These are phyloP conservation scores for Castanea mollissima DNA, from an alignment of 306 rosid species.

Conservation along the genomic window DNA sequence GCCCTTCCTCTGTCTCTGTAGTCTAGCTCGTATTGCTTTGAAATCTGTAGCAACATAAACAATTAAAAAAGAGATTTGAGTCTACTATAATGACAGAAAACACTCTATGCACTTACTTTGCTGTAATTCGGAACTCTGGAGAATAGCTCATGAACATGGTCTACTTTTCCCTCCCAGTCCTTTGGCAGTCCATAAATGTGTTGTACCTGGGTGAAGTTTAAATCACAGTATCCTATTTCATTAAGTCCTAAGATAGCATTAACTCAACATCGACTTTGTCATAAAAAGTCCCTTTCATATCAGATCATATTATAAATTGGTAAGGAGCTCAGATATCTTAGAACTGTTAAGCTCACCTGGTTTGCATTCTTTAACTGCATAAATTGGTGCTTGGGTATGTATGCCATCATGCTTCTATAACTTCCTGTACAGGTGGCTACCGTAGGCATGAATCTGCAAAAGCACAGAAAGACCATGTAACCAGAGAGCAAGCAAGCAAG, in stretches of 20 bases:
- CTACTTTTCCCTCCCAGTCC: slow-evolving; percentile 66
- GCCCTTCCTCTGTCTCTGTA: slow-evolving; percentile 83
- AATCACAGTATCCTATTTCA: background rate
- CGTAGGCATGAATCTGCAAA: slow-evolving; percentile 68
- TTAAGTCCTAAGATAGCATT: background rate
- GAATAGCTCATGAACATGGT: slow-evolving; percentile 63
- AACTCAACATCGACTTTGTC: slow-evolving; percentile 1
- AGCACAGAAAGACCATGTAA: slow-evolving; percentile 3
- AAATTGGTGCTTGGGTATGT: slow-evolving; percentile 76
- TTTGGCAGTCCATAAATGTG: slow-evolving; percentile 64
- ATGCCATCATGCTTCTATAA: slow-evolving; percentile 73
- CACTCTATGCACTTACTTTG: slow-evolving; percentile 39
- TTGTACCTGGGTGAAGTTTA: slow-evolving; percentile 41
- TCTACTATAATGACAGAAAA: background rate
- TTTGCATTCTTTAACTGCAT: slow-evolving; percentile 62
- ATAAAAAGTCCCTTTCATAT: background rate
- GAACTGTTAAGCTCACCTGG: slow-evolving; percentile 48
- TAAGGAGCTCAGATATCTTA: background rate
- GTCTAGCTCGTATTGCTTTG: slow-evolving; percentile 81
- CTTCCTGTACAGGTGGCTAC: slow-evolving; percentile 77
- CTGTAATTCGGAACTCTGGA: slow-evolving; percentile 76
- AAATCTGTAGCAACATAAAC: slow-evolving; percentile 39
- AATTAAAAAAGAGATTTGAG: background rate
- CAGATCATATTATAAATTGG: background rate
- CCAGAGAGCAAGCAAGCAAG: background rate